These are phyloP conservation scores for Nitzschia palea DNA, from an alignment of 108 stramenopile genomes.

Conservation along the genomic window DNA sequence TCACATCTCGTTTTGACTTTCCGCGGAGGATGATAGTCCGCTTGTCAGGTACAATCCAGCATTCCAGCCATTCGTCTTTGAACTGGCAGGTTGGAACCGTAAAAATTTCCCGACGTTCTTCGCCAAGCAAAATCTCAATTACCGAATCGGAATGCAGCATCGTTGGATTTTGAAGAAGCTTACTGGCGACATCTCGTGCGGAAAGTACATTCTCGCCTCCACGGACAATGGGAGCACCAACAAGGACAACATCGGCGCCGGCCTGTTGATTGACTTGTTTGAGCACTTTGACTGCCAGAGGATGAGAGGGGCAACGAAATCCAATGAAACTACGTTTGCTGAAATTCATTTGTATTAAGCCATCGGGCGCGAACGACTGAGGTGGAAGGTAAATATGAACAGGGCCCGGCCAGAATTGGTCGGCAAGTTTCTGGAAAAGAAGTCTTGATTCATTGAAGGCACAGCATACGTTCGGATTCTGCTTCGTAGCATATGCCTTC, in stretches of 20 bases:
- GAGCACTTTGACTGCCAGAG: conserved; percentile 12
- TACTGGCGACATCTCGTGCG: conserved; percentile 6
- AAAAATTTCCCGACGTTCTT: conserved; percentile 16
- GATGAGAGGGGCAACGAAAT: conserved; percentile 19
- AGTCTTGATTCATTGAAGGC: conserved; percentile 13
- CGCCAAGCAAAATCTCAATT: conserved; percentile 6
- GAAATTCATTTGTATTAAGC: conserved; percentile 1
- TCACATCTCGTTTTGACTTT: conserved; percentile 8
- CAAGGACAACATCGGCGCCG: not conserved
- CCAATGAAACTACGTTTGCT: not conserved
- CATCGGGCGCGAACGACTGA: conserved; percentile 10
- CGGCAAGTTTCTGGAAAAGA: conserved; percentile 19
- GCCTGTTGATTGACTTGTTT: conserved; percentile 12
- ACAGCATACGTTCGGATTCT: conserved; percentile 2
- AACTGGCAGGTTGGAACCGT: conserved; percentile 14
- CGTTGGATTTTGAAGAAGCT: not conserved
- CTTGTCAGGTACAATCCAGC: conserved; percentile 16
- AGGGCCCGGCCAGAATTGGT: conserved; percentile 22
- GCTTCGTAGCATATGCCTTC: conserved; percentile 13
- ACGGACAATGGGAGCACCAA: conserved; percentile 7
- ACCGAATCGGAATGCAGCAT: not conserved
- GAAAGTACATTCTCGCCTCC: not conserved
- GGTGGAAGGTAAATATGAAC: conserved; percentile 5
- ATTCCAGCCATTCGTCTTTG: conserved; percentile 15
- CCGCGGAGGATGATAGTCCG: conserved; percentile 8